A percentile compares a stretch with the other conserved stretches of the same genome.
Conservation (phyloP, 768 basidiomycete genomes). For the Galerina sulciceps region DNA sequence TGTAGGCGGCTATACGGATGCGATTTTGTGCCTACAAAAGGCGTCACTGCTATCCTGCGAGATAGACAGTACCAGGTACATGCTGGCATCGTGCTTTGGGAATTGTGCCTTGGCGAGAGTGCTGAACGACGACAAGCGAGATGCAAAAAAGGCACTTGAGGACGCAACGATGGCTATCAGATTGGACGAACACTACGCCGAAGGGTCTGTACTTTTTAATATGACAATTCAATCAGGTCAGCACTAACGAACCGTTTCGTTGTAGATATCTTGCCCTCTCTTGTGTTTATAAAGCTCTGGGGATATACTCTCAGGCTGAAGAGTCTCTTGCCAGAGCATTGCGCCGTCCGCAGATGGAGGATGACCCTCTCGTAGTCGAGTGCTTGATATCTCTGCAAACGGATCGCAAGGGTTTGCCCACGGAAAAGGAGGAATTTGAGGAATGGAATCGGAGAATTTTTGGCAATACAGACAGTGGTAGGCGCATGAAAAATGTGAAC, state of each 20-base stretch:
- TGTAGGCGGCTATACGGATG: background rate
- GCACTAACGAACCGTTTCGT: too few relatives aligned
- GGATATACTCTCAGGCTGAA: slow-evolving; percentile 12
- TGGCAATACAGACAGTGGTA: background rate
- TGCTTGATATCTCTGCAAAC: slow-evolving; percentile 19
- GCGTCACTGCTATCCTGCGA: background rate
- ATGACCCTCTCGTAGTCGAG: slow-evolving; percentile 16
- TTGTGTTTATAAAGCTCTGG: slow-evolving; percentile 12
- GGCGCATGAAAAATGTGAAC: background rate
- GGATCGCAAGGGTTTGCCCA: slow-evolving; percentile 15
- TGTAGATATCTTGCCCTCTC: slow-evolving; percentile 20
- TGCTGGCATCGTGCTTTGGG: background rate
- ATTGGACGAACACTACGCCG: background rate
- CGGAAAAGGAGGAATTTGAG: background rate
- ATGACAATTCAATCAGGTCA: background rate
- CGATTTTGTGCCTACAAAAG: slow-evolving; percentile 1
- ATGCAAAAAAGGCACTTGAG: background rate
- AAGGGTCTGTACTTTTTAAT: slow-evolving; percentile 3
- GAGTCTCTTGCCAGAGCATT: slow-evolving; percentile 15
- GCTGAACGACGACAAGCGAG: background rate
- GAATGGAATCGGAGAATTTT: background rate
- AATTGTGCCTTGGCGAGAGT: slow-evolving; percentile 1
- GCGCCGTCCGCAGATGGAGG: slow-evolving; percentile 9
- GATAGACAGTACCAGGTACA: background rate
- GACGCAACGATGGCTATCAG: background rate